Base-by-base conservation (phyloP, 768 basidiomycete species). In the Pilatotrama ljubarskyi region DNA sequence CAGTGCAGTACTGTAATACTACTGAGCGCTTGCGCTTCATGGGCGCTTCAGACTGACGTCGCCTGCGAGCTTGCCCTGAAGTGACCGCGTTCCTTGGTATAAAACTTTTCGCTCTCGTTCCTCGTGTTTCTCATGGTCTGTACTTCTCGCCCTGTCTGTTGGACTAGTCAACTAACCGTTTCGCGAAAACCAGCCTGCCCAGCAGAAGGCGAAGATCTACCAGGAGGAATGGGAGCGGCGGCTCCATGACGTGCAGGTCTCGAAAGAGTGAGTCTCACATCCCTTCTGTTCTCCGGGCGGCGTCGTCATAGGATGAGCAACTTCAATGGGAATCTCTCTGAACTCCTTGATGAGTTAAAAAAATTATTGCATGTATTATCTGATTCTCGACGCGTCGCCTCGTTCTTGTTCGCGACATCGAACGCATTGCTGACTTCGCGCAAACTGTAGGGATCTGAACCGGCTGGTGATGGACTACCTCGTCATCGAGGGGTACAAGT, bases 301-400 rank as follows among this genome's bases (percentile, higher is more conserved):
- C 55, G 32, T 51, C 38, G 53, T 73, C 72, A 68, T 72, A 77
- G 72, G 88, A 90, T 90, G 88, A 90, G 74, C 78, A 76, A 82
- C 47, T 50, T 78, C 71, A 73, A 88, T 98, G 95, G 96, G 96
- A 99, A 98, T 98, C 96, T 98, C 96, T 95, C 96, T 88, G 94
- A 93, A 75, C 62, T 69, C 74, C 29, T 78, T 86, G 89, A 88
- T 79, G 87, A 90, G 80, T 63, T 24, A 60, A 66, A 67, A 69
- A 78, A 84, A n/a, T n/a, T n/a, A n/a, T 77, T 87, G 86, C 86
- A 91, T 91, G 85, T 87, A 89, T 90, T 91, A 90, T 88, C 93
- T 92, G 91, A 93, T 66, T 41, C 22, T 59, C 69, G 72, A 69
- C 72, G 68, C 55, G 58, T 64, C 66, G 67, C 68, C 37, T 44